A percentile compares a stretch with the other conserved stretches of the same genome.
Conservation (phyloP, 1,284 basidiomycete species). For the Heterobasidion occidentale region DNA sequence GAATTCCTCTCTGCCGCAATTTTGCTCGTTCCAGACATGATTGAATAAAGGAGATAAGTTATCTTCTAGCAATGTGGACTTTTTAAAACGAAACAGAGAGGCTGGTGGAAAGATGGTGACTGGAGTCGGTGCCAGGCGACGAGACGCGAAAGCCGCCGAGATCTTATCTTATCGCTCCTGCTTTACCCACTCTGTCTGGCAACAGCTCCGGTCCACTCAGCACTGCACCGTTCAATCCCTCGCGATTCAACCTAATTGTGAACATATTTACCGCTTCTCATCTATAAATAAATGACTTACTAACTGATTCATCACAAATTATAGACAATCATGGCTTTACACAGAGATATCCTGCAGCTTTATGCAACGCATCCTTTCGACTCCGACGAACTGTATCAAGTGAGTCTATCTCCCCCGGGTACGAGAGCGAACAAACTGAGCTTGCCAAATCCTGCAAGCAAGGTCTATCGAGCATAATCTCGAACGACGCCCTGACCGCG, state of each 20-base stretch:
- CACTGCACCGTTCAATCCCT: too few species aligned
- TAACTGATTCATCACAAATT: too few species aligned
- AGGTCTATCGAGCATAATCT: conserved; percentile 52
- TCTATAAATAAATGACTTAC: too few species aligned
- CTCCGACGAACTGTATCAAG: conserved; percentile 52
- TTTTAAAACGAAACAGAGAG: too few species aligned
- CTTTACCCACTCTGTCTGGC: background rate
- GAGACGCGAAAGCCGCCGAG: background rate
- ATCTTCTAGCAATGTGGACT: too few species aligned
- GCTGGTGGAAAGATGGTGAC: too few species aligned
- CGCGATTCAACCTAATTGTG: too few species aligned
- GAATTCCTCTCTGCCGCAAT: conserved; percentile 64
- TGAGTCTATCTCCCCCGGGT: conserved; percentile 19
- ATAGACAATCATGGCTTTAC: background rate
- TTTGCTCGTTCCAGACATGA: conserved; percentile 31
- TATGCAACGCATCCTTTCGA: conserved; percentile 43
- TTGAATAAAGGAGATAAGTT: background rate
- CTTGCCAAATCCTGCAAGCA: conserved; percentile 32
- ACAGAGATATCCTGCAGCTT: background rate
- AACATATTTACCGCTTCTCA: too few species aligned
- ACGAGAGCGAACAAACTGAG: background rate
- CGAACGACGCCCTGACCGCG: conserved; percentile 29
- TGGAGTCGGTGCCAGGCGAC: background rate
- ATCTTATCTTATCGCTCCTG: background rate
- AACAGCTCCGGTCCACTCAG: background rate